These are phyloP conservation scores for Colletotrichum nymphaeae DNA, from an alignment of 2,329 filamentous ascomycete genomes.

Conservation along the genomic window DNA sequence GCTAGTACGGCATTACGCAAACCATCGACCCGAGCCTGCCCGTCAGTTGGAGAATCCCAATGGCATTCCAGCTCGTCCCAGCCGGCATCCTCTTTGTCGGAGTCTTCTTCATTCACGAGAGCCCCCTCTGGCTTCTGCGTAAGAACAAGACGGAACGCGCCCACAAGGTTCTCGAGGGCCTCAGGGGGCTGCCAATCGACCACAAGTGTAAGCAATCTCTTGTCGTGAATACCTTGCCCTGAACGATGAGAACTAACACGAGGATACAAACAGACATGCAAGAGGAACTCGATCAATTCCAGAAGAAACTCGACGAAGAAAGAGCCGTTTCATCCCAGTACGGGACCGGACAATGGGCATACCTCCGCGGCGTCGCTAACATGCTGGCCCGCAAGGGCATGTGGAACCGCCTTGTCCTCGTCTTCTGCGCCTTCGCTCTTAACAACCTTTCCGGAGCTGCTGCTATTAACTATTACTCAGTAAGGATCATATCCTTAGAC, in stretches of 20 bases:
- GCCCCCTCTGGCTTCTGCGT: constrained; percentile 37
- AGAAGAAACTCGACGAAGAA: constrained; percentile 48
- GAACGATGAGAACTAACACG: neutral
- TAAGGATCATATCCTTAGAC: neutral
- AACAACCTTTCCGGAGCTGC: constrained; percentile 51
- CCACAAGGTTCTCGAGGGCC: constrained; percentile 50
- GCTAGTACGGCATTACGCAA: constrained; percentile 51
- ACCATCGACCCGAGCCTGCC: constrained; percentile 47
- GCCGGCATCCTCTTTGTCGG: constrained; percentile 55
- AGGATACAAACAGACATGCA: constrained; percentile 45
- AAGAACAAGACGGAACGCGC: constrained; percentile 36
- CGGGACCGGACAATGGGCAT: constrained; percentile 46
- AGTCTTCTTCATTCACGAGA: constrained; percentile 51
- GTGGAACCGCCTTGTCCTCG: constrained; percentile 51
- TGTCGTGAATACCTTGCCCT: neutral
- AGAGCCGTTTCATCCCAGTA: constrained; percentile 44
- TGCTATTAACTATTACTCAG: constrained; percentile 55
- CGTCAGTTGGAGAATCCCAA: constrained; percentile 59
- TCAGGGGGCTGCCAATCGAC: constrained; percentile 57
- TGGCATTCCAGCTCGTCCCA: constrained; percentile 59
- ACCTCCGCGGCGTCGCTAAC: constrained; percentile 47
- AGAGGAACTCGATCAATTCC: constrained; percentile 60
- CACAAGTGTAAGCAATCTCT: constrained; percentile 43
- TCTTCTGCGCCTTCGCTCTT: constrained; percentile 51
- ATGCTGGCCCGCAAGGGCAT: constrained; percentile 52